Conservation (phyloP, 805 yeast species). For the Nakazawaea peltata region DNA sequence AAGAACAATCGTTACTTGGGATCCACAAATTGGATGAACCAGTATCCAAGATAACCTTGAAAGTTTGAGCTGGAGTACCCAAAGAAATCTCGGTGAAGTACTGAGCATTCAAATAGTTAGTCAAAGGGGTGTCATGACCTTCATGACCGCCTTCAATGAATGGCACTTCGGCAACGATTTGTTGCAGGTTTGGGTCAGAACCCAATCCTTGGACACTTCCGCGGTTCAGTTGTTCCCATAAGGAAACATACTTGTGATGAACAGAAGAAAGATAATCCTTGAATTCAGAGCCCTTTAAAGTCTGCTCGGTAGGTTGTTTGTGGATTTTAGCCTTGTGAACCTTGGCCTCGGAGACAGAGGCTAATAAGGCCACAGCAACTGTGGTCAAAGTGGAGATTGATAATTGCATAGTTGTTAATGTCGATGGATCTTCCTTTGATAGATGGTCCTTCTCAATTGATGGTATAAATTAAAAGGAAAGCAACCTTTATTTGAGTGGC, state of each 20-base stretch:
- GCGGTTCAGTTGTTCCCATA: slow-evolving; percentile 23
- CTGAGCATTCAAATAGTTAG: slow-evolving; percentile 93
- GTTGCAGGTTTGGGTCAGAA: too few relatives aligned
- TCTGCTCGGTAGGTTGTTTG: slow-evolving; percentile 39
- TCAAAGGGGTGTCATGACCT: slow-evolving; percentile 74
- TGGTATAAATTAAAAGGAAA: too few relatives aligned
- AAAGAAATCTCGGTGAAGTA: slow-evolving; percentile 85
- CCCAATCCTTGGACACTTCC: slow-evolving; percentile 13
- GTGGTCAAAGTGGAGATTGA: slow-evolving; percentile 32
- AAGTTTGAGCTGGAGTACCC: slow-evolving; percentile 91
- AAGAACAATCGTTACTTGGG: slow-evolving; percentile 81
- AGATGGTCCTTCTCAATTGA: background rate
- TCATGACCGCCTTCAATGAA: slow-evolving; percentile 27
- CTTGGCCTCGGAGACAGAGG: slow-evolving; percentile 30
- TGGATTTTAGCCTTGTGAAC: slow-evolving; percentile 38
- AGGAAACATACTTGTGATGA: slow-evolving; percentile 37
- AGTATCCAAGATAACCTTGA: slow-evolving; percentile 92
- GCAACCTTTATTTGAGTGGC: too few relatives aligned
- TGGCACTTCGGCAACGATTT: slow-evolving; percentile 30
- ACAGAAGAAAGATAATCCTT: slow-evolving; percentile 40
- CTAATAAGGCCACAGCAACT: slow-evolving; percentile 29
- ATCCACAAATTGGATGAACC: slow-evolving; percentile 98
- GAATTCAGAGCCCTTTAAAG: slow-evolving; percentile 35
- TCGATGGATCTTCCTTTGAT: background rate
- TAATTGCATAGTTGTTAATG: slow-evolving; percentile 16